Evolutionary conservation across 495 filamentous ascomycete genomes (phyloP), one percentile per base, ranked within the genome.

Genomic region (Penicillium alfredii): DNA sequence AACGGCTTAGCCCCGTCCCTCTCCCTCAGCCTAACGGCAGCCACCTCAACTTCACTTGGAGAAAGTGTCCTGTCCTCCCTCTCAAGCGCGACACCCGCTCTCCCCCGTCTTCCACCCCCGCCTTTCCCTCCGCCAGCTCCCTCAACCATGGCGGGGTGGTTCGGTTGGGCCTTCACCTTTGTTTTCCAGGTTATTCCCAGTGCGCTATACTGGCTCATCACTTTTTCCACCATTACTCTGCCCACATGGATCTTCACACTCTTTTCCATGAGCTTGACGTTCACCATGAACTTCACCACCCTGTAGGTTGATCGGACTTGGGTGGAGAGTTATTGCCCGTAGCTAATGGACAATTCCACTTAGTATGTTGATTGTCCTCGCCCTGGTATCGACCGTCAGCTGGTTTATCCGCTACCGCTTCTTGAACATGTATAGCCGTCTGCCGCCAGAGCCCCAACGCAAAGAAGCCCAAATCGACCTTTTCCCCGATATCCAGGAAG

Each of bases 231-330:
- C 20, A 85, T 97, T 38, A 90, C 88, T 4, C 58, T 94, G 41
- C 90, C 92, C 23, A 84, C 87, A 58, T 78, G 89, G 61, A 74
- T 96, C 5, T 97, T 94, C 61, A 89, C 81, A 7, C 72, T 97
- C 33, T 88, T 96, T 56, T 96, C 90, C n/a, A 94, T 85, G 45
- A 92, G 83, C 62, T 58, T 92, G 61, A 98, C 92, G 0, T 84
- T 98, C 54, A 98, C 92, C 7, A 93, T 98, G 88, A 97, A 95
- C 56, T 87, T 88, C 45, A 98, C 92, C 6, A 97, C 92, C 17
- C 58, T 96, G 83, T 92, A 77, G 55, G 77, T 53, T 29, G 3
- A 29, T 5, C 26, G 11, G 16, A 7, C 12, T 15, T 14, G 1
- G 12, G 10, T 10, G 4, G 6, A 8, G 3, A n/a, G 20, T 19